Conservation (phyloP, 1,284 basidiomycete genomes). For the Erythrobasidium hasegawianum region DNA sequence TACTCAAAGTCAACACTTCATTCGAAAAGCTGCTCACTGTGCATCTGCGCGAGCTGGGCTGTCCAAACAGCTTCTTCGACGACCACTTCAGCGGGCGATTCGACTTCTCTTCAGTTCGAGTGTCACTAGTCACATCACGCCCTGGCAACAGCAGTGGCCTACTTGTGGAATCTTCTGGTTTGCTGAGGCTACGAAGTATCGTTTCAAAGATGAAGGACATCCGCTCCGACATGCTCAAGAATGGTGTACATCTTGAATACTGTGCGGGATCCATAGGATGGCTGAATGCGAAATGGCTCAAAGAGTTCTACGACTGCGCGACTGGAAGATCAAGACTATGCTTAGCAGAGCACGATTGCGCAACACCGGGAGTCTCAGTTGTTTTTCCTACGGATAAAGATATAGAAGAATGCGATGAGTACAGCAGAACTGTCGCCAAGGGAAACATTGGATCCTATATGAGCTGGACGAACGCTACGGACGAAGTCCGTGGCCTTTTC, state of each 20-base stretch:
- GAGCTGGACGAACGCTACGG: not conserved
- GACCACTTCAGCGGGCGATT: constrained; percentile 20
- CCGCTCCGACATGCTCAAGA: constrained; percentile 17
- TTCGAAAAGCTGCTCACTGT: constrained; percentile 31
- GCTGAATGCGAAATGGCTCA: constrained; percentile 18
- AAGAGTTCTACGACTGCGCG: constrained; percentile 19
- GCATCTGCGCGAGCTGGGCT: constrained; percentile 27
- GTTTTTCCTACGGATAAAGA: constrained; percentile 34
- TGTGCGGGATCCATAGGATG: constrained; percentile 33
- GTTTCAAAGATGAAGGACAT: constrained; percentile 1
- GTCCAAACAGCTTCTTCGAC: constrained; percentile 24
- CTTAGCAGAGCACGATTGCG: constrained; percentile 1
- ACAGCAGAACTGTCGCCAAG: constrained; percentile 15
- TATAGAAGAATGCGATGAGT: constrained; percentile 21
- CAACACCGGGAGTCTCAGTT: constrained; percentile 20
- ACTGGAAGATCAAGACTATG: constrained; percentile 6
- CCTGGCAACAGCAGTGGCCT: constrained; percentile 12
- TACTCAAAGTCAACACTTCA: not conserved
- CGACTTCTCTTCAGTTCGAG: constrained; percentile 23
- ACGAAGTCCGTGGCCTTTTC: constrained; percentile 26
- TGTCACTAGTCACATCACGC: constrained; percentile 33
- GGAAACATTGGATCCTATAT: constrained; percentile 34
- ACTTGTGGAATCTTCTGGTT: constrained; percentile 6
- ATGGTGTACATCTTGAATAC: constrained; percentile 24
- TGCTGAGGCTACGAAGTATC: constrained; percentile 24